Evolutionary conservation across 768 basidiomycete species (phyloP).

Genomic region (Russula dissimulans): DNA sequence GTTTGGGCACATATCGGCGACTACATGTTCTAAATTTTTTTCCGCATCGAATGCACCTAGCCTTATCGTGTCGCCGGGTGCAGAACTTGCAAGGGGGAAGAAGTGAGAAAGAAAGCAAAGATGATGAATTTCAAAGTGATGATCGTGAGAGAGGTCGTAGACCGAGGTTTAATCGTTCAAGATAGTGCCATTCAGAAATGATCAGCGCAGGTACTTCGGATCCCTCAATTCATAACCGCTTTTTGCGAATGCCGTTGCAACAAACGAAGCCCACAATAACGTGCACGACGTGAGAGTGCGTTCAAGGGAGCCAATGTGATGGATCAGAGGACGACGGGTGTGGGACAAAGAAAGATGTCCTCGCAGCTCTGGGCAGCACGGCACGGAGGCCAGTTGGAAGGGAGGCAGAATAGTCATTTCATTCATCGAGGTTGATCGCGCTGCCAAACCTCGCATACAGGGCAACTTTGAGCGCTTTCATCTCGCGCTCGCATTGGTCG

Average conservation of each 20-base stretch:
- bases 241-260: neutral
- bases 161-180: neutral
- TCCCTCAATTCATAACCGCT: neutral
- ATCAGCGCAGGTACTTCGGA: neutral
- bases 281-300: neutral
- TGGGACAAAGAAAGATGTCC: neutral
- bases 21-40: neutral
- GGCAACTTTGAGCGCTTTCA: slow-evolving; percentile 71
- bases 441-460: slow-evolving; percentile 89
- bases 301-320: neutral
- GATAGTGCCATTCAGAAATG: neutral
- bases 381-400: neutral
- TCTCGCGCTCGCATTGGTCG: slow-evolving; percentile 59
- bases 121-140: neutral
- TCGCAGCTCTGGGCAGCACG: neutral
- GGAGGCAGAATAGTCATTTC: slow-evolving; percentile 3
- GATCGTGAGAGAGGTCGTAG: neutral
- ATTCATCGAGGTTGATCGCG: slow-evolving; percentile 89
- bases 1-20: neutral
- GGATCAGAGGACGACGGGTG: neutral
- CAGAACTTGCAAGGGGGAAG: neutral
- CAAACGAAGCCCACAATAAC: neutral
- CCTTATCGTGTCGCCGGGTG: neutral
- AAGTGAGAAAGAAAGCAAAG: neutral
- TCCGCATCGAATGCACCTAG: neutral